Evolutionary conservation across 2,329 filamentous ascomycete genomes (phyloP).

Genomic region (Ophiostoma quercus): DNA sequence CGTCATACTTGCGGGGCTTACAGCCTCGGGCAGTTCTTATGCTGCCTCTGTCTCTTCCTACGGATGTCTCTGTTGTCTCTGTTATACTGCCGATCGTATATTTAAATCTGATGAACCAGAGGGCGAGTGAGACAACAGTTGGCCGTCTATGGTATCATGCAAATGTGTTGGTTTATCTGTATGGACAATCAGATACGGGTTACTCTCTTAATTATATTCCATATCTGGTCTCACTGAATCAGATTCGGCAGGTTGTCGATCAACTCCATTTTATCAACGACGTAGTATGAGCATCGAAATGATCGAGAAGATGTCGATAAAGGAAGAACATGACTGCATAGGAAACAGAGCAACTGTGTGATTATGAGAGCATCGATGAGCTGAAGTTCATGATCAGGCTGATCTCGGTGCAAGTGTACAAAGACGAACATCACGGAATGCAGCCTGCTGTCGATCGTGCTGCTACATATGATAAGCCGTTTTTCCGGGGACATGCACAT

Average conservation of each 20-base stretch:
- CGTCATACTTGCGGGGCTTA: background rate
- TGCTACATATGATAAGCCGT: conserved; percentile 8
- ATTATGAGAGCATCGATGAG: background rate
- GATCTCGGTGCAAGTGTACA: background rate
- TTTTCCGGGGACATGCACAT: conserved; percentile 10
- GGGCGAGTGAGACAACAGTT: conserved; percentile 13
- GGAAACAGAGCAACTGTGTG: background rate
- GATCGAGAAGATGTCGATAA: background rate
- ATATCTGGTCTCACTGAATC: background rate
- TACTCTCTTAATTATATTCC: background rate
- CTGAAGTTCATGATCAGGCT: background rate
- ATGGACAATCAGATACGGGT: background rate
- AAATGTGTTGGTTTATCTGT: background rate
- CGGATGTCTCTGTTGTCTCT: background rate
- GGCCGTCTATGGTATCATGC: conserved; percentile 9
- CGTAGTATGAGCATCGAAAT: background rate
- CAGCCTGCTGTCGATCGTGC: conserved; percentile 6
- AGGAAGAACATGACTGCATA: background rate
- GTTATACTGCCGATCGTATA: background rate
- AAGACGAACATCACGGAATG: background rate
- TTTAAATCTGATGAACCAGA: background rate
- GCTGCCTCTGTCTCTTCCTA: background rate
- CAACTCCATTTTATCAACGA: background rate
- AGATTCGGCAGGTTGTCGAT: background rate
- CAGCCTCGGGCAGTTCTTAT: background rate